Base-by-base conservation (phyloP, 495 filamentous ascomycete genomes). In the Niebla homalea region DNA sequence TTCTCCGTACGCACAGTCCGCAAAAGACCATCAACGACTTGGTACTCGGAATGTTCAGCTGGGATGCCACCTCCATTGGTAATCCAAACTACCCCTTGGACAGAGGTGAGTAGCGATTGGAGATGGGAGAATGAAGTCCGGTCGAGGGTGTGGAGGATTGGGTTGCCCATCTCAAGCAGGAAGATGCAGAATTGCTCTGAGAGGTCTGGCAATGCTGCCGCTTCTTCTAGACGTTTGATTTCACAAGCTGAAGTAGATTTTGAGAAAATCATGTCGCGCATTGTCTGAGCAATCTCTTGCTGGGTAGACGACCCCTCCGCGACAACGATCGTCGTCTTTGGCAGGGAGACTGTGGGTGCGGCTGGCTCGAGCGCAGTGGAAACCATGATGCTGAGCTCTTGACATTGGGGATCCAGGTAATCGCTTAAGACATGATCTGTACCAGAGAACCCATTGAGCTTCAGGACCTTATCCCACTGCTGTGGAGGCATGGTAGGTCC, bases 61-160 rank as follows among this genome's bases (percentile, higher is more conserved):
- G 19, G 12, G 3, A 22, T 23, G 18, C 60, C 54, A 6, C 62
- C 63, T 8, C 69, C 65, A 3, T 50, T 47, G 4, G 64, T 66
- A 5, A 71, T 43, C 69, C 69, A 72, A 5, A 70, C 49, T 2
- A 64, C 57, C 2, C 56, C 61, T 22, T 64, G 52, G 14, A 6
- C 36, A 12, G 22, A 43, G 18, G 29, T 32, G 29, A 32, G 29
- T 8, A 32, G 7, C 5, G 29, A 32, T 11, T 32, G 29, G 14
- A 32, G 29, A 11, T 32, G 29, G 14, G 29, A 32, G 29, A 32
- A 32, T 32, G 29, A 32, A 8, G 29, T 32, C 7, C 7, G 29
- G 7, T 32, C 29, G 2, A 32, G 14, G 29, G 29, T 32, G 29
- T 32, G 29, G 29, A 32, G 29, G 7, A 32, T 32, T 5, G 29